Conservation (phyloP, 352 stramenopile genomes). For the Poterioochromonas sp. region DNA sequence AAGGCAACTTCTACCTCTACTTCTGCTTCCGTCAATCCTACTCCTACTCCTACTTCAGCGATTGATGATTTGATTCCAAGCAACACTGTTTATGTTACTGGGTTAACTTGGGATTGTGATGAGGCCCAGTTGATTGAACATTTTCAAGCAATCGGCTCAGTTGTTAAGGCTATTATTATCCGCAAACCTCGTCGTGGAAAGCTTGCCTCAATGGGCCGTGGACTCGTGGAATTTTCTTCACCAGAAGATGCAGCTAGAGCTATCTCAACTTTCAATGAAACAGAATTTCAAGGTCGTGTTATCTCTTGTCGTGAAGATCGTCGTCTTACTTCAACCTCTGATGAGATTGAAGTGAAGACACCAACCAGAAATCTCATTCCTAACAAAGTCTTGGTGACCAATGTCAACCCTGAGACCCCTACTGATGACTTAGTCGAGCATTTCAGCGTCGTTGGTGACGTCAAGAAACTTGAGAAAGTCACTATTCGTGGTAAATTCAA, state of each 20-base stretch:
- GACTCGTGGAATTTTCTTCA: conserved; percentile 7
- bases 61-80: not conserved
- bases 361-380: not conserved
- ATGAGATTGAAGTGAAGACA: not conserved
- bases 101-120: not conserved
- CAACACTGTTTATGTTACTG: conserved; percentile 1
- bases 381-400: conserved; percentile 24
- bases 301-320: not conserved
- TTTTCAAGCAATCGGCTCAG: not conserved
- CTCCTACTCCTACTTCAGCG: not conserved
- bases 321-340: not conserved
- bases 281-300: conserved; percentile 15
- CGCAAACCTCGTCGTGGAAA: not conserved
- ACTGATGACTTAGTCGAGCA: not conserved
- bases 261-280: not conserved
- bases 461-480: not conserved
- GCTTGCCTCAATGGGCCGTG: conserved; percentile 14
- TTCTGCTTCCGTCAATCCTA: not conserved
- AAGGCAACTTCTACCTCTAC: not conserved
- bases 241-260: not conserved
- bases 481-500: not conserved
- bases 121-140: not conserved
- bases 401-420: not conserved
- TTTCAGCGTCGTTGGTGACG: conserved; percentile 7
- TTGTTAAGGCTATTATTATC: conserved; percentile 12